Conservation (phyloP, 352 stramenopile species). For the Globisporangium viniferum region DNA sequence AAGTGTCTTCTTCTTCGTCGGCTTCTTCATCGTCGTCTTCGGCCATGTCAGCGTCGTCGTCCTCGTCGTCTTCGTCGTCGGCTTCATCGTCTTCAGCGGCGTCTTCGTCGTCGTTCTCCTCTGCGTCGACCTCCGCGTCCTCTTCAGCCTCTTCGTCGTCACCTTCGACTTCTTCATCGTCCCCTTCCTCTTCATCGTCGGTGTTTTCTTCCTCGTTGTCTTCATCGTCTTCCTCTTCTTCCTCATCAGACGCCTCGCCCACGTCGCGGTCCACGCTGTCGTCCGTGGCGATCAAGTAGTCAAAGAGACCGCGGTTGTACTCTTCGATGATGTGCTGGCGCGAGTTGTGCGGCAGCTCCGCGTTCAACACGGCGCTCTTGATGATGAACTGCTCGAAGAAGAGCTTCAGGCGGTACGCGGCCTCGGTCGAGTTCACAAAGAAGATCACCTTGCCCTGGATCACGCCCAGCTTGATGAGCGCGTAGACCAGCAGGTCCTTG, state of each 20-base stretch:
- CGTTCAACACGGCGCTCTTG: constrained; percentile 97
- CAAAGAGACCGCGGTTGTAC: constrained; percentile 96
- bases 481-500: constrained; percentile 98
- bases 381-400: constrained; percentile 99
- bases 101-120: constrained; percentile 56
- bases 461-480: constrained; percentile 97
- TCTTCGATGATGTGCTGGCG: constrained; percentile 96
- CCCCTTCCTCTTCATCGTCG: constrained; percentile 34
- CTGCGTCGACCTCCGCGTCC: constrained; percentile 31
- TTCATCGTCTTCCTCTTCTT: constrained; percentile 71
- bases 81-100: constrained; percentile 57
- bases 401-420: constrained; percentile 96
- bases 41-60: constrained; percentile 28
- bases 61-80: constrained; percentile 56
- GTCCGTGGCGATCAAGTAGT: constrained; percentile 99
- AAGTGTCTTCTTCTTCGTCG: constrained; percentile 12
- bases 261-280: constrained; percentile 91
- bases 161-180: constrained; percentile 47
- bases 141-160: constrained; percentile 38
- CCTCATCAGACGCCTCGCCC: constrained; percentile 54
- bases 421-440: constrained; percentile 97
- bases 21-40: constrained; percentile 32
- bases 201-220: constrained; percentile 36
- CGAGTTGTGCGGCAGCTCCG: constrained; percentile 96
- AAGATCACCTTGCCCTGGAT: constrained; percentile 98